Evolutionary conservation across 2,329 filamentous ascomycete genomes (phyloP).

Genomic region (Penicillium hordei): DNA sequence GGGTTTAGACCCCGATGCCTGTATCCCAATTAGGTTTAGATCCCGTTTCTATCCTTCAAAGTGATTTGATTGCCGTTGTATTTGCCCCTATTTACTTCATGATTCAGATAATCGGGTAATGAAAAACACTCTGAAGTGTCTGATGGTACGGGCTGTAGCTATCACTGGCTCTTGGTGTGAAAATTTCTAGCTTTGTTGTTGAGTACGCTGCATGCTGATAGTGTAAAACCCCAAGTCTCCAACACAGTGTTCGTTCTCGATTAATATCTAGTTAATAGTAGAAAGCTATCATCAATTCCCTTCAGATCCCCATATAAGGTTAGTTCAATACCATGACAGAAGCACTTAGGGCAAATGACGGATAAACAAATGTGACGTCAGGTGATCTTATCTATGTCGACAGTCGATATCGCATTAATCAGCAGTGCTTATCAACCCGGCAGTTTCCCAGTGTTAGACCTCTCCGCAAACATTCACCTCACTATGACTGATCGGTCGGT

Average conservation of each 20-base stretch:
- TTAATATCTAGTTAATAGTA: too few relatives aligned
- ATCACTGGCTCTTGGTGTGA: not conserved
- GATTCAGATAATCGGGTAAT: too few relatives aligned
- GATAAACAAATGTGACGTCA: constrained; percentile 16
- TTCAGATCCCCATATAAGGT: not conserved
- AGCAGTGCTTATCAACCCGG: constrained; percentile 18
- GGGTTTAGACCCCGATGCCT: constrained; percentile 4
- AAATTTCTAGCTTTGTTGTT: not conserved
- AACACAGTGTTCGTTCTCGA: not conserved
- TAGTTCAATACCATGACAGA: not conserved
- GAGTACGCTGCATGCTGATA: not conserved
- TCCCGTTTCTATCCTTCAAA: not conserved
- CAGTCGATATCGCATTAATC: constrained; percentile 9
- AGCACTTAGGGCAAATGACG: not conserved
- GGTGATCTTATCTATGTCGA: constrained; percentile 21
- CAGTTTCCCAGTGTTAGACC: not conserved
- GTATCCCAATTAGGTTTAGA: not conserved
- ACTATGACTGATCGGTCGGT: constrained; percentile 12
- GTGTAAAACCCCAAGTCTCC: not conserved
- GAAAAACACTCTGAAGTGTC: not conserved
- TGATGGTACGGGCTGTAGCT: too few relatives aligned
- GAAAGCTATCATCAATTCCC: too few relatives aligned
- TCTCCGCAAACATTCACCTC: not conserved
- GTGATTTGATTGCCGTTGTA: not conserved
- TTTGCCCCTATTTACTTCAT: not conserved